A percentile compares a stretch with the other conserved stretches of the same genome.
Conservation (phyloP, 2,329 filamentous ascomycete species). For the Pseudogymnoascus sp. region DNA sequence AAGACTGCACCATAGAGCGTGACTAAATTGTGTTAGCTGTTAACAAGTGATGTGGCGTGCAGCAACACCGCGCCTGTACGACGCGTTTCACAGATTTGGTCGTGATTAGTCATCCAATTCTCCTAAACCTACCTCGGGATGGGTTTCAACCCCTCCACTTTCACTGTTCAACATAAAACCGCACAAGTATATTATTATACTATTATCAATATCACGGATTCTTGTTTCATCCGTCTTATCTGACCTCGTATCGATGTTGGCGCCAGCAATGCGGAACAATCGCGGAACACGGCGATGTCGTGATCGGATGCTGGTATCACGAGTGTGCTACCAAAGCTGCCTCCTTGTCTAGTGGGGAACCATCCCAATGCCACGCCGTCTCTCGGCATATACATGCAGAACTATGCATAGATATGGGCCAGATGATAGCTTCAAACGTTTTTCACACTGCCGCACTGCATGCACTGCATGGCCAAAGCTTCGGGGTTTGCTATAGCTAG, state of each 20-base stretch:
- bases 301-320: background rate
- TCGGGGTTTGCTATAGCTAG: background rate
- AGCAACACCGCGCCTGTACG: background rate
- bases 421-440: background rate
- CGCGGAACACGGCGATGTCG: background rate
- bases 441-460: background rate
- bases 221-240: background rate
- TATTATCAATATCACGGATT: background rate
- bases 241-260: background rate
- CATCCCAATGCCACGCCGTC: background rate
- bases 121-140: background rate
- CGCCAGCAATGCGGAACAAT: background rate
- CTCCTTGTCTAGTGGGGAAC: background rate
- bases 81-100: background rate
- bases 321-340: background rate
- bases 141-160: background rate
- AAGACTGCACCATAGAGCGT: background rate
- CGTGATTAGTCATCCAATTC: background rate
- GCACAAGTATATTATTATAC: background rate
- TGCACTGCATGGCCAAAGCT: background rate
- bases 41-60: background rate
- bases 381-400: background rate
- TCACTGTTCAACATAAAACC: background rate
- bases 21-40: background rate
- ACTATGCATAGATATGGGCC: background rate